These are phyloP conservation scores for Wickerhamomyces strasburgensis DNA, from an alignment of 805 yeast genomes.

Conservation along the genomic window DNA sequence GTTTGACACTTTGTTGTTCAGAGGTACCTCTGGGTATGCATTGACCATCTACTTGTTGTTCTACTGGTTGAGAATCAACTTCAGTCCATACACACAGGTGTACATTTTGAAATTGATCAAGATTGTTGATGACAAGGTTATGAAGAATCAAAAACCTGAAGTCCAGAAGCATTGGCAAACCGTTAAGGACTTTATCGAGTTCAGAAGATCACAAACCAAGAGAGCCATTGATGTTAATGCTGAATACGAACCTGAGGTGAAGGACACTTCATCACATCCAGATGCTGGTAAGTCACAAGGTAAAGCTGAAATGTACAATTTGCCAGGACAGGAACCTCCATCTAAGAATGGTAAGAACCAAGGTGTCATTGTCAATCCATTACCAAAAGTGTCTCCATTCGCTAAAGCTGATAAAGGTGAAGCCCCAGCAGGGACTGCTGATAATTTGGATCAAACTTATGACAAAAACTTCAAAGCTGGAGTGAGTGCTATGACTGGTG, in stretches of 20 bases:
- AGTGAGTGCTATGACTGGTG: slow-evolving; percentile 1
- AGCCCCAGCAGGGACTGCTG: slow-evolving; percentile 1
- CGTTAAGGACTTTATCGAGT: slow-evolving; percentile 36
- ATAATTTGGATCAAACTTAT: slow-evolving; percentile 1
- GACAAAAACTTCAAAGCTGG: slow-evolving; percentile 9
- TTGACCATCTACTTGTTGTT: slow-evolving; percentile 51
- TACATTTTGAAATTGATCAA: slow-evolving; percentile 27
- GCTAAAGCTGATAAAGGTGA: not conserved
- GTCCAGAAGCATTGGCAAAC: slow-evolving; percentile 31
- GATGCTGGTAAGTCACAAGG: slow-evolving; percentile 6
- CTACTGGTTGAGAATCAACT: slow-evolving; percentile 69
- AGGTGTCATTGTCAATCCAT: not conserved
- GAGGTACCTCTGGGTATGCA: slow-evolving; percentile 65
- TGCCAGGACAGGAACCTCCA: slow-evolving; percentile 5
- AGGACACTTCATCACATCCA: slow-evolving; percentile 1
- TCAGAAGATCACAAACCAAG: slow-evolving; percentile 35
- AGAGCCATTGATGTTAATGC: slow-evolving; percentile 12
- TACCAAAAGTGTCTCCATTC: not conserved
- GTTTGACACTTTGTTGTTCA: slow-evolving; percentile 57
- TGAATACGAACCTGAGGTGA: slow-evolving; percentile 10
- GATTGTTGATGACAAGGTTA: slow-evolving; percentile 28
- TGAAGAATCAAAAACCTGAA: slow-evolving; percentile 27
- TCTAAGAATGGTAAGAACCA: slow-evolving; percentile 7
- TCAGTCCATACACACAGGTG: slow-evolving; percentile 36
- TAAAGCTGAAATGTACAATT: slow-evolving; percentile 4